Base-by-base conservation (phyloP, 805 yeast species). In the Wickerhamomyces chambardii region DNA sequence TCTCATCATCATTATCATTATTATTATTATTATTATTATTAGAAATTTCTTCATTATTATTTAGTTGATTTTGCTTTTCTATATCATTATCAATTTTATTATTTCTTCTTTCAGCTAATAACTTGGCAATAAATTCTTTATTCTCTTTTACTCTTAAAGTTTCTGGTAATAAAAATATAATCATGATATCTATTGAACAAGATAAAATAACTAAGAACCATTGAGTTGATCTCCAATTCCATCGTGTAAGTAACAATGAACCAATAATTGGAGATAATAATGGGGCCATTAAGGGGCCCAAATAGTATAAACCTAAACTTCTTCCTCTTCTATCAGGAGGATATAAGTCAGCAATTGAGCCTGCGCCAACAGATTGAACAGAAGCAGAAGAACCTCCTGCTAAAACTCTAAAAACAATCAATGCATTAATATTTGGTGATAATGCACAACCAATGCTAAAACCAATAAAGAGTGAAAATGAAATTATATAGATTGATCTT, bases 171-270 rank as follows among this genome's bases (percentile, higher is more conserved):
- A 64, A 56, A 30, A 84, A 63, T 3, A 73, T 43, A 29, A 85
- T 58, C 36, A 72, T 40, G 1, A 73, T 17, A 18, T 68, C 61
- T 33, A 70, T 68, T 12, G 66, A 53, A 3, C 78, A 85, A 1
- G 84, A 71, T 31, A 82, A 54, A 21, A 81, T 78, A 15, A 80
- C 83, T 56, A 84, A 60, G 37, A 84, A 75, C 90, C 94, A 86
- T 49, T 83, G 92, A 3, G 95, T 83, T 3, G 90, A 84, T 51
- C 95, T 66, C 95, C 95, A 86, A 8, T 86, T 85, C 79, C 86
- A 82, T 10, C 66, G 64, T 30, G 69, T 63, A 6, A 82, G 70
- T 21, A 86, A 68, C 2, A 78, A 76, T 40, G 95, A 90, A 33
- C 95, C 95, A 35, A 78, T 53, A 17, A 85, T 78, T 3, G 95